phyloP scores from a whole-genome alignment of 257 asterid species.

The Lavandula angustifolia region DNA sequence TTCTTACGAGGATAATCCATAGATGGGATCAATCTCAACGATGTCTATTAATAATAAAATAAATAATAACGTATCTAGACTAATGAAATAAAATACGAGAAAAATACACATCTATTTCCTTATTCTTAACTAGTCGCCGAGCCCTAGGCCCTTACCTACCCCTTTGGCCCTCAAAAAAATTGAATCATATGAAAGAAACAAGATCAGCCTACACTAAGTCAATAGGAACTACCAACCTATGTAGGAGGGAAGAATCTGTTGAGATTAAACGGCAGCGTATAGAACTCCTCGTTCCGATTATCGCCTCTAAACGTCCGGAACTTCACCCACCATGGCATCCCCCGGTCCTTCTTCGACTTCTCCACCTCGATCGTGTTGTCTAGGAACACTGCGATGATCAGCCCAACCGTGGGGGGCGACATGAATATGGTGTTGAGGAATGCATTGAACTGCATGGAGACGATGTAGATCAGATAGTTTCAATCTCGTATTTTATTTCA shows the following conservation, averaged over 20 bases:
- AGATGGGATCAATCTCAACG: too few relatives aligned
- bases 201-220: conserved; percentile 38
- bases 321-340: conserved; percentile 99
- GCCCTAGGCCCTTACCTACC: conserved; percentile 26
- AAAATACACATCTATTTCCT: conserved; percentile 5
- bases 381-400: conserved; percentile 78
- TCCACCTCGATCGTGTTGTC: conserved; percentile 96
- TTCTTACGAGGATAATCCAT: too few relatives aligned
- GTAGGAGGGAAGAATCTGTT: conserved; percentile 98
- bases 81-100: neutral
- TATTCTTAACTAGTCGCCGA: conserved; percentile 22
- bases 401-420: conserved; percentile 83
- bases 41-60: too few relatives aligned
- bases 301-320: conserved; percentile 94
- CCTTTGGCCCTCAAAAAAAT: conserved; percentile 33
- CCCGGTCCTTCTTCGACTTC: conserved; percentile 87
- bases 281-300: conserved; percentile 91
- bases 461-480: neutral
- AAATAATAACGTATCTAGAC: neutral
- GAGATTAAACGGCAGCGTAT: conserved; percentile 89
- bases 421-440: conserved; percentile 82
- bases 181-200: conserved; percentile 30
- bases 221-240: conserved; percentile 34
- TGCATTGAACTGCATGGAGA: conserved; percentile 75
- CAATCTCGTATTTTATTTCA: conserved; percentile 10